Base-by-base conservation (phyloP, 352 stramenopile genomes). In the Phytophthora cactorum region DNA sequence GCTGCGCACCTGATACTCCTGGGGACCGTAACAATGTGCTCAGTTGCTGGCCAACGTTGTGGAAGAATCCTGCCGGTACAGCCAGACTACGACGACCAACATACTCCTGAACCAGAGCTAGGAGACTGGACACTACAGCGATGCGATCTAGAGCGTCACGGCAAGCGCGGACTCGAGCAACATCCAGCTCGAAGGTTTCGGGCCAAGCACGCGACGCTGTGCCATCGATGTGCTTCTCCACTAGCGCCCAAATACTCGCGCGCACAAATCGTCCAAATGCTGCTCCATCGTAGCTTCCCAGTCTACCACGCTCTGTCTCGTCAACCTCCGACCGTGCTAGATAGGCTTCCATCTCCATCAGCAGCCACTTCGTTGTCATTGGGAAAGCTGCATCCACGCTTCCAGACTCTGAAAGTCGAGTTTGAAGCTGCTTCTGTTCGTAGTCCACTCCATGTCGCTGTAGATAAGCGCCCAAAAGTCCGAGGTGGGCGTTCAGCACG, bases 31-130 rank as follows among this genome's bases (percentile, higher is more conserved):
- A 46, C 55, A 93, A 50, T 0, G 59, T 75, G n/a, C 52, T 77
- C 8, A 92, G 52, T 17, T 84, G 63, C 7, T 78, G 46, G 3
- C 59, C 61, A 3, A 88, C 34, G 3, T 38, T 57, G 1, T 66
- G 39, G 27, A 84, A 71, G 29, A 89, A 85, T 4, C 72, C 69
- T 7, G 51, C 45, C 9, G 75, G 63, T 39, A 52, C 43, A 1
- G 22, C n/a, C 7, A 90, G 22, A 10, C 56, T 65, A 11, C 59
- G 71, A 34, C 75, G 79, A n/a, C 65, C 56, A 29, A 81, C 54
- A n/a, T 80, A 77, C 3, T 91, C 86, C 29, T 91, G 86, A 14
- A 92, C 38, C n/a, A 90, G 50, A 6, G 79, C 72, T 7, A 93
- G 41, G 6, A 92, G 64, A 60, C 74, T 88, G 7, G 77, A 79